Percentiles rank a stretch among this genome's conserved stretches.
Conservation (phyloP, 2,329 filamentous ascomycete species). For the Cercospora canescens region DNA sequence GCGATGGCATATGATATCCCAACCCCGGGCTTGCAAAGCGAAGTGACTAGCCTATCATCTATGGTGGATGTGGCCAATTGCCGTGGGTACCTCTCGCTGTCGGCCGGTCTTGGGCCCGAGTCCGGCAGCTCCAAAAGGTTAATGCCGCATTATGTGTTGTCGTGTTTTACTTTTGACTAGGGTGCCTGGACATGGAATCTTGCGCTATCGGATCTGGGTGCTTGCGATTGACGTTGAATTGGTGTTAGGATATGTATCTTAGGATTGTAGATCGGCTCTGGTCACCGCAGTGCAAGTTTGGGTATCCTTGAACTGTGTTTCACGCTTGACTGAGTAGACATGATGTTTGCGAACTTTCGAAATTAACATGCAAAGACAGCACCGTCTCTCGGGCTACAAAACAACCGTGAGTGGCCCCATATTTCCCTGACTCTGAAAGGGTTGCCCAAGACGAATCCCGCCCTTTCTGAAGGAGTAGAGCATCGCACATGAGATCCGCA, state of each 20-base stretch:
- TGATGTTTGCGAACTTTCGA: too few relatives aligned
- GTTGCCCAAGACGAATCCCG: neutral
- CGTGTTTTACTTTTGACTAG: neutral
- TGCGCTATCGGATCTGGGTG: neutral
- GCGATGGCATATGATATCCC: neutral
- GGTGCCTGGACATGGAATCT: neutral
- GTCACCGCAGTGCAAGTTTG: neutral
- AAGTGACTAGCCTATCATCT: neutral
- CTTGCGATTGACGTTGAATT: neutral
- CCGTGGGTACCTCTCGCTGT: neutral
- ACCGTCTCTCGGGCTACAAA: too few relatives aligned
- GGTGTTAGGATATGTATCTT: neutral
- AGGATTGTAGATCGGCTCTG: neutral
- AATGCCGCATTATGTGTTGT: neutral
- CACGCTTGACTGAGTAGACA: neutral
- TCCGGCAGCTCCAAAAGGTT: neutral
- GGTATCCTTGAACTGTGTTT: neutral
- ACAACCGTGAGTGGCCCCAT: neutral
- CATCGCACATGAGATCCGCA: neutral
- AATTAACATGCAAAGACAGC: too few relatives aligned
- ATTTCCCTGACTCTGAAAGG: neutral
- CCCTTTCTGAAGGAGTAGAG: neutral
- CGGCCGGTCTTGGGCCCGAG: neutral
- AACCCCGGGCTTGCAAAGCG: neutral
- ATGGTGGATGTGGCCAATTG: neutral